Evolutionary conservation across 495 filamentous ascomycete species (phyloP), one percentile per base, ranked within the genome.

Genomic region (Penicillium subrubescens): DNA sequence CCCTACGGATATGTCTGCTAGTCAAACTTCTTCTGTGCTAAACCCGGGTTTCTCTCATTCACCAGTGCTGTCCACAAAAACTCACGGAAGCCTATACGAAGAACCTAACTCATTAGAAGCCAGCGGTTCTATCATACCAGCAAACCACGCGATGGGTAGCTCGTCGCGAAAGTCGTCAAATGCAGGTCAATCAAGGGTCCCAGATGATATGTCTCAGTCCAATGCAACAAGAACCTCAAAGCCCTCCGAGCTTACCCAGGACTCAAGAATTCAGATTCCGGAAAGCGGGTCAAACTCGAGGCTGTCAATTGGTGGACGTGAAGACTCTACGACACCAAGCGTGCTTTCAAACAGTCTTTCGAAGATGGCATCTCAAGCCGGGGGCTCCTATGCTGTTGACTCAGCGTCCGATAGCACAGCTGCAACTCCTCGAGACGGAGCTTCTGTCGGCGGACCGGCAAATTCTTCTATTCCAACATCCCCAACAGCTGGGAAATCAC

Each of bases 371-470:
- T 34, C 64, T 25, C 60, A 76, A 35, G 79, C 79, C 35, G 39
- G 81, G 82, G 6, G 78, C 70, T 43, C 71, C 2, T 67, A 77
- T 48, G 79, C 72, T 54, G 67, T 78, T 37, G 81, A 83, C 34
- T 77, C 77, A 14, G 76, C 69, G 43, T 60, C 73, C 2, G 79
- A 81, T 46, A 78, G 77, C 31, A 83, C 81, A 23, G 75, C 81
- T 2, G 60, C 78, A 35, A 62, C 76, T 14, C 57, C 77, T 14
- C 73, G 73, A 37, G 77, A 72, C 15, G 60, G 75, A 8, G 65
- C 71, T 8, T 67, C 69, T 21, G 59, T 73, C 8, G 74, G 60
- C 44, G 73, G 73, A 25, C 61, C 69, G 2, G 59, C 71, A 25
- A 79, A 71, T 21, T 19, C 64, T 23, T 50, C 67, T 48, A 17